These are phyloP conservation scores for Zoysia japonica DNA, from an alignment of 176 grass and related monocot genomes.

Conservation along the genomic window DNA sequence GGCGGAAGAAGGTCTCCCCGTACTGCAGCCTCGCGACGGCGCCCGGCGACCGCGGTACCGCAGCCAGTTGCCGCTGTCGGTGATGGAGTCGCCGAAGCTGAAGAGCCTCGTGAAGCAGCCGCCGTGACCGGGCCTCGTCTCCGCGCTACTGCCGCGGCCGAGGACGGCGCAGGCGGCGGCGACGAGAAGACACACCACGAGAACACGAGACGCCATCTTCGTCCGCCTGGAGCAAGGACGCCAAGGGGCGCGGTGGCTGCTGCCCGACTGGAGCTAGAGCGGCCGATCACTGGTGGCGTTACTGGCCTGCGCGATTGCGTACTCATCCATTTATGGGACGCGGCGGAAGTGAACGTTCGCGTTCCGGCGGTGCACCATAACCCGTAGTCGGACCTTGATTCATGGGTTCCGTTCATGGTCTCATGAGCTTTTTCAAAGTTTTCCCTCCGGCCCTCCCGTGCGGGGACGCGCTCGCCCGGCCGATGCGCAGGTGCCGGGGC, in stretches of 20 bases:
- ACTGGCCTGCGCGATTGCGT: not conserved
- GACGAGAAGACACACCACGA: not conserved
- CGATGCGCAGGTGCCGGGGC: no score
- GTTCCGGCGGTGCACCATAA: not conserved
- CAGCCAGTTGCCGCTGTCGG: conserved; percentile 61
- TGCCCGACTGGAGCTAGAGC: not conserved
- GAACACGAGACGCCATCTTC: not conserved
- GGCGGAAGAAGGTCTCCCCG: conserved; percentile 63
- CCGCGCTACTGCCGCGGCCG: not conserved
- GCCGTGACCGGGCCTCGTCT: not conserved
- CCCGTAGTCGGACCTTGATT: no score
- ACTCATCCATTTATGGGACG: conserved; percentile 16
- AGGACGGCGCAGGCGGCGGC: not conserved
- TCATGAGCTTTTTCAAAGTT: not conserved
- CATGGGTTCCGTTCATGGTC: no score
- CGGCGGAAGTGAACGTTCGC: not conserved
- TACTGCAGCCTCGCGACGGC: conserved; percentile 43
- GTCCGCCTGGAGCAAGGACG: not conserved
- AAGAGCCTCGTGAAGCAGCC: conserved; percentile 58
- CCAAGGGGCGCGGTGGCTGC: not conserved
- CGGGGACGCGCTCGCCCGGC: no score
- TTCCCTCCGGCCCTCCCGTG: no score
- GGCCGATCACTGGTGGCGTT: not conserved
- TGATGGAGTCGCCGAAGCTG: conserved; percentile 66
- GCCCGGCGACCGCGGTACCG: conserved; percentile 27